Base-by-base conservation (phyloP, 345 rosid species). In the Abelmoschus esculentus region DNA sequence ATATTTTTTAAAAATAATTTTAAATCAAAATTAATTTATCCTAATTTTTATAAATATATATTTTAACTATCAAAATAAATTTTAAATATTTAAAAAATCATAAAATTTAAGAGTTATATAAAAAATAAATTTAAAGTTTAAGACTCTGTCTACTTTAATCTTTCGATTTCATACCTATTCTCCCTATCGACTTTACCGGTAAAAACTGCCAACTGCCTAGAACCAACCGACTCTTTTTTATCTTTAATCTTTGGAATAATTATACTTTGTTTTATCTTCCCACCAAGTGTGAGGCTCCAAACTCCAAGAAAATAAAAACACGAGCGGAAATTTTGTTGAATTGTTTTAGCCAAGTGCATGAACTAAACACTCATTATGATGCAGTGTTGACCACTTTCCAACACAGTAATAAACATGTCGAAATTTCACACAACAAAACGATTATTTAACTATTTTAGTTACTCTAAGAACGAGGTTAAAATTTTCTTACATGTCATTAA, bases 181-280 rank as follows among this genome's bases (percentile, higher is more conserved):
- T 56, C 47, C 72, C 72, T 57, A 79, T 82, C 73, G 77, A 77
- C 80, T 61, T 69, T 76, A 78, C 83, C 86, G 1, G 75, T 67
- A 78, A 77, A 77, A 83, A 75, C 86, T 76, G 76, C 77, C 80
- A 74, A 80, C 81, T 28, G 34, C 61, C 34, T 22, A 4, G 3
- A 22, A 17, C 71, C 77, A 71, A 70, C 69, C 32, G 71, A 68
- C 70, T 66, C 36, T 18, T 53, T 7, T 46, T 14, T 6, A 15
- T 1, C 64, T 44, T 31, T 67, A 70, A 66, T 52, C 32, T 9
- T 7, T 61, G 18, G 22, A 55, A 55, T 54, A 36, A 60, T 46
- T 4, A 55, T 55, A 0, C 9, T 40, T 6, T 13, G 9, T 46
- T 66, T 66, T 66, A 47, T 47, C 28, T 14, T 29, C 13, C 56